These are phyloP conservation scores for Colletotrichum sp. DNA, from an alignment of 2,329 filamentous ascomycete genomes.

Conservation along the genomic window DNA sequence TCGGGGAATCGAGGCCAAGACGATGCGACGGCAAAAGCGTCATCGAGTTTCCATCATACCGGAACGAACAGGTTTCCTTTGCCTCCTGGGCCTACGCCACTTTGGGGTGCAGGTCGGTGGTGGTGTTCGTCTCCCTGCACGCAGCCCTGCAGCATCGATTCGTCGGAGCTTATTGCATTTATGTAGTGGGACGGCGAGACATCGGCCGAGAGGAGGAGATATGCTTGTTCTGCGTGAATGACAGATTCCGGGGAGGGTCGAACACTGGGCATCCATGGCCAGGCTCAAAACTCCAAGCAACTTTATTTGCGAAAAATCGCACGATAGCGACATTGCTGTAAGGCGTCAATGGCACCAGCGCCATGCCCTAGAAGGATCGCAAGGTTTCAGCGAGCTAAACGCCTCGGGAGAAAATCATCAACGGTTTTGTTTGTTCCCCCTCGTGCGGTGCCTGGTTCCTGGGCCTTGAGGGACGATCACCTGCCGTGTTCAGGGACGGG, in stretches of 20 bases:
- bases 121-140: background rate
- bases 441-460: background rate
- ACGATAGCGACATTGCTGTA: background rate
- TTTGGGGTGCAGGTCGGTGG: background rate
- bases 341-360: background rate
- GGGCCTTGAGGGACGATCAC: conserved; percentile 6
- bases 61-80: background rate
- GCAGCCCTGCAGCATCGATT: background rate
- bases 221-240: background rate
- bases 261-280: background rate
- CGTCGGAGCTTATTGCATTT: background rate
- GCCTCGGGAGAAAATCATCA: background rate
- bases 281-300: background rate
- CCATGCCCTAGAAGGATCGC: background rate
- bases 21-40: conserved; percentile 9
- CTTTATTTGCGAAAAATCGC: background rate
- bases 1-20: background rate
- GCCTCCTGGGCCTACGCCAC: background rate
- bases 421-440: background rate
- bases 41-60: background rate
- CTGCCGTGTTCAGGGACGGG: background rate
- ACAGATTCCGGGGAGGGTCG: background rate
- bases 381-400: background rate
- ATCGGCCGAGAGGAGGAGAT: background rate
- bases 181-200: background rate